These are phyloP conservation scores for Xylaria cubensis DNA, from an alignment of 495 filamentous ascomycete species.

Conservation along the genomic window DNA sequence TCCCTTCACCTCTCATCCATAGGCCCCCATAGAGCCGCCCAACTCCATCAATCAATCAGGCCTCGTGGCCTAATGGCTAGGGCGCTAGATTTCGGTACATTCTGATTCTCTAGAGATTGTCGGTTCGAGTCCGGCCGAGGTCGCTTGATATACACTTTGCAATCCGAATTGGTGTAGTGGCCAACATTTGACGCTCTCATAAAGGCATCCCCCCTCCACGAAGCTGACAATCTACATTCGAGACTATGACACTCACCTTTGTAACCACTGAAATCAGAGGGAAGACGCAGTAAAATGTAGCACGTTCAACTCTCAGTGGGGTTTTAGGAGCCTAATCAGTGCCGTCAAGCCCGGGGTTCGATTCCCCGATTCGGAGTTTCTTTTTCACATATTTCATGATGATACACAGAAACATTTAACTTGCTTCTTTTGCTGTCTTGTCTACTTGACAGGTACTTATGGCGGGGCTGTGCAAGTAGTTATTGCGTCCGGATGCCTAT, in stretches of 20 bases:
- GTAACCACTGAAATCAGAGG: too few relatives aligned
- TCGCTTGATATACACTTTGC: not conserved
- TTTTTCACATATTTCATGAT: not conserved
- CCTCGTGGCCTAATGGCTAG: slow-evolving; percentile 30
- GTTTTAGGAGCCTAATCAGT: not conserved
- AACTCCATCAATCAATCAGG: slow-evolving; percentile 11
- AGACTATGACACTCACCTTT: too few relatives aligned
- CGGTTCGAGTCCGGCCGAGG: slow-evolving; percentile 31
- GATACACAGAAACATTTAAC: too few relatives aligned
- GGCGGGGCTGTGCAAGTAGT: not conserved
- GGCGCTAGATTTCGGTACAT: slow-evolving; percentile 27
- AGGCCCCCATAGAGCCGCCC: not conserved
- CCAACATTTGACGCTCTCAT: slow-evolving; percentile 47
- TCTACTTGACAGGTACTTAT: too few relatives aligned
- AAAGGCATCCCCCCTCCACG: too few relatives aligned
- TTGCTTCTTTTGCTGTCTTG: too few relatives aligned
- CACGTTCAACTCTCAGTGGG: too few relatives aligned
- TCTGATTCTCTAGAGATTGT: slow-evolving; percentile 26
- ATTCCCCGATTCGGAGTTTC: slow-evolving; percentile 47
- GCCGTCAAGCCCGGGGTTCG: slow-evolving; percentile 48
- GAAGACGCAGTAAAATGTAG: too few relatives aligned
- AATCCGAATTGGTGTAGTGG: slow-evolving; percentile 46
- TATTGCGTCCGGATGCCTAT: slow-evolving; percentile 4
- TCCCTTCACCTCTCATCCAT: not conserved
- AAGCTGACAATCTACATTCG: too few relatives aligned